Evolutionary conservation across 2,329 filamentous ascomycete species (phyloP).

Genomic region (Aureobasidium sp.): DNA sequence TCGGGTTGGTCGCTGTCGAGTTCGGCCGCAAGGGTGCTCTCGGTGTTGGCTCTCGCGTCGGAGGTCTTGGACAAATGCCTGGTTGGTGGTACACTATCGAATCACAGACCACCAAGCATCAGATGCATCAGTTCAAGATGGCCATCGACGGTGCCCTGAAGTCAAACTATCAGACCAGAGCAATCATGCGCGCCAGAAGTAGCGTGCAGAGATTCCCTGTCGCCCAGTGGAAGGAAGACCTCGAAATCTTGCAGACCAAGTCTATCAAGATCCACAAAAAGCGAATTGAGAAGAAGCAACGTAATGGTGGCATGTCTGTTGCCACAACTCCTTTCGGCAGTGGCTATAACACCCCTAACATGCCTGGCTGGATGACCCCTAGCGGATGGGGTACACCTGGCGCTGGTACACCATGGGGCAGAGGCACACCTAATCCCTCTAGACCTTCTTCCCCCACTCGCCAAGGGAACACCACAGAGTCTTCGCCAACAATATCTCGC

Average conservation of each 20-base stretch:
- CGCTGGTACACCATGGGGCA: constrained; percentile 27
- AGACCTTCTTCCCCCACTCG: constrained; percentile 26
- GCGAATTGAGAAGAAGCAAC: constrained; percentile 27
- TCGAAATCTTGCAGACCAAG: constrained; percentile 53
- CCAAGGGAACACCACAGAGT: not conserved
- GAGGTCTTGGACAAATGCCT: constrained; percentile 62
- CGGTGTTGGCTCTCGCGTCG: constrained; percentile 57
- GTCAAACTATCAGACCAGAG: constrained; percentile 48
- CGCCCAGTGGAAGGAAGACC: constrained; percentile 56
- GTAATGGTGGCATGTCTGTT: constrained; percentile 23
- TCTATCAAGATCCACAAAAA: constrained; percentile 51
- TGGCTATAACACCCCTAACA: constrained; percentile 27
- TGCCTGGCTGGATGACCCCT: constrained; percentile 31
- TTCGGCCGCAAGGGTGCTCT: constrained; percentile 61
- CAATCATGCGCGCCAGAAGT: constrained; percentile 56
- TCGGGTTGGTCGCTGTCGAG: constrained; percentile 60
- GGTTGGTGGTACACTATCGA: constrained; percentile 66
- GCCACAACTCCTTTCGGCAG: constrained; percentile 22
- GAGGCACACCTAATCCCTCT: constrained; percentile 23
- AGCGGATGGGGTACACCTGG: constrained; percentile 38
- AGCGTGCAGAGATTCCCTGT: constrained; percentile 60
- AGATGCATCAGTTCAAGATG: constrained; percentile 57
- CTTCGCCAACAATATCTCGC: constrained; percentile 13
- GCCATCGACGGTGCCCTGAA: constrained; percentile 55
- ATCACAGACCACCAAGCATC: constrained; percentile 53